Percentiles rank a stretch among this genome's conserved stretches.
These are phyloP conservation scores for Globisporangium solare DNA, from an alignment of 352 stramenopile species.

Conservation along the genomic window DNA sequence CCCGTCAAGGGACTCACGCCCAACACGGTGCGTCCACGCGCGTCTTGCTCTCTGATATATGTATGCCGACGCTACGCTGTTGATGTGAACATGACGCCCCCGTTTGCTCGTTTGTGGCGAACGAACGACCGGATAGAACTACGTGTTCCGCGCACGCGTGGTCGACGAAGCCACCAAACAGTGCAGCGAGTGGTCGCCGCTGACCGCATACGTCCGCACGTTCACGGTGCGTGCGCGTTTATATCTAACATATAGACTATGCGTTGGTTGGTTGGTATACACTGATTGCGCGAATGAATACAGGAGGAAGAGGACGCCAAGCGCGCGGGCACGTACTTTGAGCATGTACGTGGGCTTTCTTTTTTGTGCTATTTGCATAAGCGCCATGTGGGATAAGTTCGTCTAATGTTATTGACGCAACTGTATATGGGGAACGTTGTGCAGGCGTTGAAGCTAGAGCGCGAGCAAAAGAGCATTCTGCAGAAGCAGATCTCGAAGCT, in stretches of 20 bases:
- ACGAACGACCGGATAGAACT: constrained; percentile 36
- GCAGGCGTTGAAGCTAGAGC: constrained; percentile 72
- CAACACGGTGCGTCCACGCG: constrained; percentile 45
- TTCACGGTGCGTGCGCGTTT: constrained; percentile 42
- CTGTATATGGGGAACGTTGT: background rate
- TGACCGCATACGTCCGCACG: constrained; percentile 69
- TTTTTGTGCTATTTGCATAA: background rate
- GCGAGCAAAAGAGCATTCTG: constrained; percentile 62
- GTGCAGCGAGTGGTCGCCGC: constrained; percentile 73
- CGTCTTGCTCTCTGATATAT: no score
- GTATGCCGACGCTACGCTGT: background rate
- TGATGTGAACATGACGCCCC: background rate
- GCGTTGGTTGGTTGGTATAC: no score
- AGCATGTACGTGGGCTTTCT: constrained; percentile 41
- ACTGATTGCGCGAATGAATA: background rate
- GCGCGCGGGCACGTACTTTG: constrained; percentile 78
- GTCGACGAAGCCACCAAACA: constrained; percentile 54
- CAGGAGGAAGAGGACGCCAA: constrained; percentile 85
- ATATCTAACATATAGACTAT: background rate
- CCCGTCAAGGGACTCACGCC: constrained; percentile 65
- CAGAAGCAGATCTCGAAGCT: constrained; percentile 80
- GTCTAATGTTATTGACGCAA: no score
- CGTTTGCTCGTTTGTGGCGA: background rate
- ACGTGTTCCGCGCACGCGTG: constrained; percentile 72
- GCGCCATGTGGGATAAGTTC: no score